These are phyloP conservation scores for Niebla homalea DNA, from an alignment of 495 filamentous ascomycete genomes.

Conservation along the genomic window DNA sequence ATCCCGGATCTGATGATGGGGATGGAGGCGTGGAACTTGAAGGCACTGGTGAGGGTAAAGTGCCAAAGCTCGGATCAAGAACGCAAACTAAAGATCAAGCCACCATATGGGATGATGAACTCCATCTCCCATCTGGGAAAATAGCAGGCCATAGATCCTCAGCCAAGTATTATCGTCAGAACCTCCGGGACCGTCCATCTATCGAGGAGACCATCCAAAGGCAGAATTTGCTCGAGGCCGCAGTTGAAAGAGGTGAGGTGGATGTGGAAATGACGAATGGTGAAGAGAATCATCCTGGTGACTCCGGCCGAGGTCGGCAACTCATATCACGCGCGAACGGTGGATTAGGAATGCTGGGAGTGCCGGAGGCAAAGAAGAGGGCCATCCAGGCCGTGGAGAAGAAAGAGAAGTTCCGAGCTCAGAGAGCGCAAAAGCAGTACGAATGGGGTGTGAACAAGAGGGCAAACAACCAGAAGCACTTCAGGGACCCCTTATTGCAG, in stretches of 20 bases:
- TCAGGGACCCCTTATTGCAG: slow-evolving; percentile 31
- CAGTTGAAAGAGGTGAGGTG: slow-evolving; percentile 16
- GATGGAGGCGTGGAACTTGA: slow-evolving; percentile 62
- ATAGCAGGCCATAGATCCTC: slow-evolving; percentile 85
- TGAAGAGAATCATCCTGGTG: slow-evolving; percentile 31
- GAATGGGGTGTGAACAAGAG: slow-evolving; percentile 50
- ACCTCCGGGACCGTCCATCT: slow-evolving; percentile 69
- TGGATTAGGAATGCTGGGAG: slow-evolving; percentile 63
- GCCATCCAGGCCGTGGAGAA: slow-evolving; percentile 51
- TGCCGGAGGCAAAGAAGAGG: slow-evolving; percentile 53
- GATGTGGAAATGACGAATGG: slow-evolving; percentile 33
- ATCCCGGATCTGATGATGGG: slow-evolving; percentile 67
- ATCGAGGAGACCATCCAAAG: slow-evolving; percentile 44
- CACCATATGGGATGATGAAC: slow-evolving; percentile 81
- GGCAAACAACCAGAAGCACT: slow-evolving; percentile 65
- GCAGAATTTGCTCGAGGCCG: slow-evolving; percentile 21
- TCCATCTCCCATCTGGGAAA: slow-evolving; percentile 83
- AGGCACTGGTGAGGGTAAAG: slow-evolving; percentile 44
- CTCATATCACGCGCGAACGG: slow-evolving; percentile 54
- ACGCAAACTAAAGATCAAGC: slow-evolving; percentile 54
- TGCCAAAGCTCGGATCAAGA: slow-evolving; percentile 47
- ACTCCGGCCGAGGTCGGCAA: slow-evolving; percentile 42
- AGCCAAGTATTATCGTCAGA: slow-evolving; percentile 80
- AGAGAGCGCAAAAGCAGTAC: slow-evolving; percentile 43
- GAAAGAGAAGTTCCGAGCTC: slow-evolving; percentile 47